Evolutionary conservation across 1,284 basidiomycete species (phyloP).

Genomic region (Rhodotorula sp.): DNA sequence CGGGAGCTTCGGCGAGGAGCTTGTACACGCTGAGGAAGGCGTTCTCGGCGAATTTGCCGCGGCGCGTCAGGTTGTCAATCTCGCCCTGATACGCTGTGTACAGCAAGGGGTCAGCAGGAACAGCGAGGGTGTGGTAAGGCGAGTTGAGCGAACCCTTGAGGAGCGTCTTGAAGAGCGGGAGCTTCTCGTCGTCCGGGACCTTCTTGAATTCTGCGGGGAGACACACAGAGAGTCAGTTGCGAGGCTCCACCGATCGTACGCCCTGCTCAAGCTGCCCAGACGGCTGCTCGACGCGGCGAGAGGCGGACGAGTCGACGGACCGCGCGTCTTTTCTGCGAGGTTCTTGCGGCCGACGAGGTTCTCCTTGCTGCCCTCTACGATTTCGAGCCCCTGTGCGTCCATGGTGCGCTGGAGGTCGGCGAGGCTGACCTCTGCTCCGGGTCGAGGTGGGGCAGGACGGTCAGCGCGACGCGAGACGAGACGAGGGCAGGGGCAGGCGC

Average conservation of each 20-base stretch:
- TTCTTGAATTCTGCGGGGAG: conserved; percentile 79
- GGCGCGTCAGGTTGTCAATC: conserved; percentile 90
- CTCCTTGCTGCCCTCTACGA: conserved; percentile 98
- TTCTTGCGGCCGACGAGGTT: conserved; percentile 88
- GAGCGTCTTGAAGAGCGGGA: conserved; percentile 77
- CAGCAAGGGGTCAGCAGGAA: neutral
- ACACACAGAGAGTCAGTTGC: neutral
- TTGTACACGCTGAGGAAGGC: conserved; percentile 94
- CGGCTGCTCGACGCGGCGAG: too few relatives aligned
- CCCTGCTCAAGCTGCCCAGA: neutral
- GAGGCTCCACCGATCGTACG: neutral
- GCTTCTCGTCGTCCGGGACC: conserved; percentile 79
- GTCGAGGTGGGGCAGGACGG: neutral
- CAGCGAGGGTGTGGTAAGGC: neutral
- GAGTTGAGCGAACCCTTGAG: conserved; percentile 65
- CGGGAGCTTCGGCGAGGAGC: conserved; percentile 86
- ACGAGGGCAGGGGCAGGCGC: neutral
- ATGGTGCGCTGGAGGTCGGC: conserved; percentile 87
- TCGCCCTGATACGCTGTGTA: conserved; percentile 81
- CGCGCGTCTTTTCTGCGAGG: conserved; percentile 89
- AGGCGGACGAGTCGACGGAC: conserved; percentile 53
- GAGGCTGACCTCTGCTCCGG: conserved; percentile 72
- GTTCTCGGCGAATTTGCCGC: conserved; percentile 86
- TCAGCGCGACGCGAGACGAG: neutral
- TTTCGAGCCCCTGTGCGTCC: conserved; percentile 83